Base-by-base conservation (phyloP, 495 filamentous ascomycete species). In the Aspergillus avenaceus region DNA sequence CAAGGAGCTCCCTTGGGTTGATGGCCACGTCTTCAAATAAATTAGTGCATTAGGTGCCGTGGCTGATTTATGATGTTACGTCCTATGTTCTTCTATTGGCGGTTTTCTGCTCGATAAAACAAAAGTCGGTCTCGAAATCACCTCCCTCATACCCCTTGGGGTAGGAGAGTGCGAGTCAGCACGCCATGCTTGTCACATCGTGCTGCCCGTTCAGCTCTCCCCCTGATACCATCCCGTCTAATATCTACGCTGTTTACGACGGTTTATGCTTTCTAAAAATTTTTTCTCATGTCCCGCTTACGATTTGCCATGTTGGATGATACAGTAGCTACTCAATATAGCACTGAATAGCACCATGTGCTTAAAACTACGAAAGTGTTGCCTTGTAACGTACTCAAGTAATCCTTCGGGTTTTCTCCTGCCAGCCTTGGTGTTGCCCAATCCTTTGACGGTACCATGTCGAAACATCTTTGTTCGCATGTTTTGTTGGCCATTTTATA, bases 11-110 rank as follows among this genome's bases (percentile, higher is more conserved):
- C 66, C 75, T 52, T 81, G 71, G 77, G 86, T 85, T 64, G 88
- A 91, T 59, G 95, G 95, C 63, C 96, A 99, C 82, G 90, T 96
- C 68, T 97, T 97, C 85, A 98, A 97, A 85, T 98, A 93, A 79
- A 77, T 64, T 59, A 56, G 50, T 68, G 49, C 64, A 49, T 44
- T 45, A 36, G 28, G 50, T 51, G 40, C 41, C 49, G 34, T 55
- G 45, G 52, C 44, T 24, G 42, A 27, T 55, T 37, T 25, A 42
- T 42, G 34, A 38, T 38, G 34, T 38, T 38, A 38, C 34, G 34
- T 38, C 34, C 34, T 38, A 38, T 14, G 8, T 43, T 45, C 42
- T 50, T 34, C 29, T 46, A 40, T 45, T 21, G 47, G 47, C 29
- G 53, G 45, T 25, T 27, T 55, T 49, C 29, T 37, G 36, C 13